Base-by-base conservation (phyloP, 805 yeast species). In the Ogataea pilisensis region DNA sequence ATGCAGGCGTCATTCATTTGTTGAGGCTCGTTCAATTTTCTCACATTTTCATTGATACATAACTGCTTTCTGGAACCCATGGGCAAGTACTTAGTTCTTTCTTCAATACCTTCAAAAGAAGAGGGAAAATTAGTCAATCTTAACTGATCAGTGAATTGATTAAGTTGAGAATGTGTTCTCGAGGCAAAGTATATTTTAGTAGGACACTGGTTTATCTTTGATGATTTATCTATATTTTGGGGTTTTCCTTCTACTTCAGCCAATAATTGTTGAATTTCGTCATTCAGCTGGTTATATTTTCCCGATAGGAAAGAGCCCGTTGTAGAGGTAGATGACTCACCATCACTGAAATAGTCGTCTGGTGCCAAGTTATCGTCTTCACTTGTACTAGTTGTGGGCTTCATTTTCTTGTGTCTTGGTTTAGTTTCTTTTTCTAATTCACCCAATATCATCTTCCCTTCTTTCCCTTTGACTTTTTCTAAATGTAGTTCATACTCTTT, bases 161-260 rank as follows among this genome's bases (percentile, higher is more conserved):
- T 69, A 34, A 90, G 65, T 57, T 90, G 98, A 0, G 96, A 86
- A 55, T 90, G 97, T 0, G 98, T 90, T 60, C 98, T 68, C 2
- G 96, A 87, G 0, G 95, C 72, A 55, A 80, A 89, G 50, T 64
- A 76, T 1, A 90, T 76, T 49, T 80, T 75, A 1, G 67, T 53
- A 0, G 76, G 68, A 30, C 66, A 60, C 35, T 60, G 49, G 42
- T 46, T 60, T 34, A 46, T 53, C 30, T 14, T 48, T 48, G 45
- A 41, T 26, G 44, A 36, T 27, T 48, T 50, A 31, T 51, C 58
- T 5, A 39, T 25, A n/a, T 44, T 43, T 5, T 56, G 50, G 2
- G 59, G 24, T 5, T 40, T 43, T 1, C 62, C 55, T 25, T 63
- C 71, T 0, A 77, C 63, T 44, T 72, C 70, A 5, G 63, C 60